phyloP scores from a whole-genome alignment of 306 rosid species.

The Dryas drummondii region DNA sequence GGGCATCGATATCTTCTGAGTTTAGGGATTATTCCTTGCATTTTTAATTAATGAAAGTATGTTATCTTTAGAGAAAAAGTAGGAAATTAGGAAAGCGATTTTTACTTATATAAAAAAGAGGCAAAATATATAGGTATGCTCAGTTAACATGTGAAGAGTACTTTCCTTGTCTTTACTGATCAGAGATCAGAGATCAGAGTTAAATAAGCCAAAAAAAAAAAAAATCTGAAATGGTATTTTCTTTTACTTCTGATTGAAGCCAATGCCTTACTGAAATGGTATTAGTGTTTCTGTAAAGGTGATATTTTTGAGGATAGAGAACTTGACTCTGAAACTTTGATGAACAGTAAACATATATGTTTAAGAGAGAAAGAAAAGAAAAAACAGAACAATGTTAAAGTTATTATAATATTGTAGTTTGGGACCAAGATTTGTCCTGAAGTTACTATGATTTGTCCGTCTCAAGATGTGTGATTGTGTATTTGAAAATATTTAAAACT shows the following conservation, averaged over 20 bases:
- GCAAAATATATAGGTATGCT: neutral
- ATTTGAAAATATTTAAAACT: no score
- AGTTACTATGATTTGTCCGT: neutral
- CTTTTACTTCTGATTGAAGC: neutral
- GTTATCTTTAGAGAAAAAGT: neutral
- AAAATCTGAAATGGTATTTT: neutral
- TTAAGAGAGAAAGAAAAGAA: neutral
- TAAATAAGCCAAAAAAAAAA: neutral
- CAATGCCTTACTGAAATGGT: neutral
- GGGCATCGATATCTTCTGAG: no score
- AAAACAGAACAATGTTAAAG: neutral
- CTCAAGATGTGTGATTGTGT: neutral
- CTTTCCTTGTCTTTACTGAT: neutral
- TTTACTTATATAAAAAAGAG: neutral
- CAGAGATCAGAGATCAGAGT: neutral
- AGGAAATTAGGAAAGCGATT: neutral
- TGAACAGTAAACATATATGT: neutral
- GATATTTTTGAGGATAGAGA: neutral
- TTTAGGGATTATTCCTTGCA: no score
- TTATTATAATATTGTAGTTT: neutral
- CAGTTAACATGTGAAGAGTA: neutral
- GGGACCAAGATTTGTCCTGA: neutral
- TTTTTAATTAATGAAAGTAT: no score
- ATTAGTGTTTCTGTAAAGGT: neutral
- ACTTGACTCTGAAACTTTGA: neutral